phyloP scores from a whole-genome alignment of 768 basidiomycete species.

The Termitomyces eurrhizus region DNA sequence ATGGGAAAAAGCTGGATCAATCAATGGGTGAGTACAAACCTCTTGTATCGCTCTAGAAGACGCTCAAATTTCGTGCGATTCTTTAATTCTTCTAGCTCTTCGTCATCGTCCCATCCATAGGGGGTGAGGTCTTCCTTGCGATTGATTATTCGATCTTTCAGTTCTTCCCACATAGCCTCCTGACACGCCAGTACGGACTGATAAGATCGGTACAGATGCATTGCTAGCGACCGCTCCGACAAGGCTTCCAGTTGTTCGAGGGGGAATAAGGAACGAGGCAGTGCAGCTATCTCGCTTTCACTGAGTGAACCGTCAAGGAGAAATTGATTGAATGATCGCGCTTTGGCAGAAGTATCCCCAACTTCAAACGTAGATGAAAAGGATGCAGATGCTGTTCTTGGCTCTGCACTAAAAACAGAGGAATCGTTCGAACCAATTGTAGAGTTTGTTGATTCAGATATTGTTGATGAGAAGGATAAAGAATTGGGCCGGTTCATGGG shows the following conservation, averaged over 20 bases:
- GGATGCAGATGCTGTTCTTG: constrained; percentile 29
- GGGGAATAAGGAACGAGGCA: constrained; percentile 34
- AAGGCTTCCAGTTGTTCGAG: constrained; percentile 40
- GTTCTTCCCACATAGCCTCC: constrained; percentile 77
- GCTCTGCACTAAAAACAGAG: constrained; percentile 21
- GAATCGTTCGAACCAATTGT: constrained; percentile 22
- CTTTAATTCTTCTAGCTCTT: constrained; percentile 54
- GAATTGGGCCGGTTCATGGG: constrained; percentile 38
- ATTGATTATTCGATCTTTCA: constrained; percentile 59
- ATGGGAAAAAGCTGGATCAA: not conserved
- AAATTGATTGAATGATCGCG: constrained; percentile 32
- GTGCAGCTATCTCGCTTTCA: constrained; percentile 33
- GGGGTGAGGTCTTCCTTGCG: constrained; percentile 46
- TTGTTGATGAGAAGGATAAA: constrained; percentile 49
- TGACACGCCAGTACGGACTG: constrained; percentile 60
- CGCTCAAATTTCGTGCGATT: constrained; percentile 56
- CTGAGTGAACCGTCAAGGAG: constrained; percentile 44
- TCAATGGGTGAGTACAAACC: constrained; percentile 32
- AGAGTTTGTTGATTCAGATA: constrained; percentile 37
- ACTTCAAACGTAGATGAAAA: constrained; percentile 26
- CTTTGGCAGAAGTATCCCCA: constrained; percentile 15
- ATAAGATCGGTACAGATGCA: constrained; percentile 68
- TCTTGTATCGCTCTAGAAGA: constrained; percentile 52
- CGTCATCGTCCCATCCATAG: constrained; percentile 71
- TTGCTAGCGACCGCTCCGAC: constrained; percentile 59